phyloP scores from a whole-genome alignment of 805 yeast species.

The Debaryomyces tyrocola region DNA sequence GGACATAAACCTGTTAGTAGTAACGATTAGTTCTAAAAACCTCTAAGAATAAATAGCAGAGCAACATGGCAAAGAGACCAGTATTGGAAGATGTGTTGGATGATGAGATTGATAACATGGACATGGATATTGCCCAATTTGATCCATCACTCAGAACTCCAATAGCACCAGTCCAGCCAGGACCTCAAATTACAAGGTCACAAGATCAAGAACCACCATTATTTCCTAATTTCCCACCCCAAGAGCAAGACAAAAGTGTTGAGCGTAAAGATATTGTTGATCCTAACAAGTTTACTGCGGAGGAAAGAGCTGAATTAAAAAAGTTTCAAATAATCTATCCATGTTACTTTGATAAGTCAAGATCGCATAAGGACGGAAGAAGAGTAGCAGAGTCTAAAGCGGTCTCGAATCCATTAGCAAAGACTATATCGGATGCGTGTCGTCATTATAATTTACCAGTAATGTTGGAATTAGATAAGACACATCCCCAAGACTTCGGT shows the following conservation, averaged over 20 bases:
- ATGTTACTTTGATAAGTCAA: conserved; percentile 80
- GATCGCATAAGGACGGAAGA: conserved; percentile 81
- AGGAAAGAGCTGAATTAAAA: conserved; percentile 64
- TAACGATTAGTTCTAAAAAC: not conserved
- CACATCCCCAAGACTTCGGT: conserved; percentile 96
- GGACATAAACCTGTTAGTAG: too few species aligned
- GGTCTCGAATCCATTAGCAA: conserved; percentile 85
- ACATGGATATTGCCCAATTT: conserved; percentile 89
- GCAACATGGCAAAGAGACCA: conserved; percentile 52
- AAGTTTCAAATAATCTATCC: conserved; percentile 81
- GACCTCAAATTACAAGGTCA: conserved; percentile 60
- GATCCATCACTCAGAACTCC: conserved; percentile 70
- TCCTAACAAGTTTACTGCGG: conserved; percentile 43
- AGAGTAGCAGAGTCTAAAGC: conserved; percentile 69
- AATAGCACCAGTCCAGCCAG: conserved; percentile 62
- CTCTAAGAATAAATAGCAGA: not conserved
- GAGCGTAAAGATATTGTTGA: conserved; percentile 28
- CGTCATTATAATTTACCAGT: conserved; percentile 36
- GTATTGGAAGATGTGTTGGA: conserved; percentile 74
- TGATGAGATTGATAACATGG: conserved; percentile 88
- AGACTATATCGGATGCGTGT: conserved; percentile 76
- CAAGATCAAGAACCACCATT: conserved; percentile 46
- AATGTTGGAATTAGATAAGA: conserved; percentile 73
- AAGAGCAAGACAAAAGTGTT: conserved; percentile 7
- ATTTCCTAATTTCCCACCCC: conserved; percentile 26